Evolutionary conservation across 805 yeast genomes (phyloP).

Genomic region (Starmerella vitae): DNA sequence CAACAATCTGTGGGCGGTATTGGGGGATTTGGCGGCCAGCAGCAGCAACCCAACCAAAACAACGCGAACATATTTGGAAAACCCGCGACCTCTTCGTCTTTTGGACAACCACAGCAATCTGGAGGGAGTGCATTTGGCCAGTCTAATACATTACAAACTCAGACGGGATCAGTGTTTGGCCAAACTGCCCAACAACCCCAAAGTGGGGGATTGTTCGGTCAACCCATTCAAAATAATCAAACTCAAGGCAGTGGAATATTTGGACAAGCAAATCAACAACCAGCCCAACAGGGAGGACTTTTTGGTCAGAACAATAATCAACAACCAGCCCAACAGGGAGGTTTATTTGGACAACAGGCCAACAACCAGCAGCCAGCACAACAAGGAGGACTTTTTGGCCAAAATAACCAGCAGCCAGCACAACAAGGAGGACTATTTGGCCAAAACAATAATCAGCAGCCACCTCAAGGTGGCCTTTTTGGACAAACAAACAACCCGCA

Average conservation of each 20-base stretch:
- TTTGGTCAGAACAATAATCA: constrained; percentile 8
- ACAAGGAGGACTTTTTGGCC: constrained; percentile 1
- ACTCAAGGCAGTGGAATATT: neutral
- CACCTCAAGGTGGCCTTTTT: neutral
- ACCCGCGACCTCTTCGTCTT: neutral
- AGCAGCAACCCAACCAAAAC: constrained; percentile 6
- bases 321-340: neutral
- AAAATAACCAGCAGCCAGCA: neutral
- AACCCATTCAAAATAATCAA: constrained; percentile 3
- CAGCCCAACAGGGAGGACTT: constrained; percentile 9
- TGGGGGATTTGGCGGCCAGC: constrained; percentile 25
- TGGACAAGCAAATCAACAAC: constrained; percentile 1
- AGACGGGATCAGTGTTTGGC: no score
- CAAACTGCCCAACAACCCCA: neutral
- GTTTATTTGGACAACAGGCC: neutral
- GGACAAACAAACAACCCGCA: neutral
- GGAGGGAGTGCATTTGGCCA: neutral
- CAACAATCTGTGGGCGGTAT: constrained; percentile 15
- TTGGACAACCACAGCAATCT: neutral
- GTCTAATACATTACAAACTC: constrained; percentile 11
- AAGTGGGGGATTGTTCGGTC: no score
- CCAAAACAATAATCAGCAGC: constrained; percentile 1
- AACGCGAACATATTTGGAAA: constrained; percentile 29
- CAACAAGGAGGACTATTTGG: neutral
- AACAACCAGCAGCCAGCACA: constrained; percentile 1